Evolutionary conservation across 176 grass and related monocot species (phyloP).

Genomic region (Triticum timopheevii): DNA sequence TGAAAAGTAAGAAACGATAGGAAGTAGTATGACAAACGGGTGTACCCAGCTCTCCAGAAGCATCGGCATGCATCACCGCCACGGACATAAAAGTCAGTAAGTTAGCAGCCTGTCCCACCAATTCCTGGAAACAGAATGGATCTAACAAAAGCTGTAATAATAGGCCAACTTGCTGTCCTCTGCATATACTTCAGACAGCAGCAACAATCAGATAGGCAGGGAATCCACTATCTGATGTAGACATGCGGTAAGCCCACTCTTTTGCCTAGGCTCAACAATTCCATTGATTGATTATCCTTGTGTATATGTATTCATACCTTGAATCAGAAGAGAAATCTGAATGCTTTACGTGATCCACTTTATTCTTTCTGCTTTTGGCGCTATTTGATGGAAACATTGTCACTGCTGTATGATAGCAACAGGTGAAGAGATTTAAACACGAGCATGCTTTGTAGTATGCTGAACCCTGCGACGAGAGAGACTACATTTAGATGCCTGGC

Average conservation of each 20-base stretch:
- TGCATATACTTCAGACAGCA: slow-evolving; percentile 30
- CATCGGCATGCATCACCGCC: background rate
- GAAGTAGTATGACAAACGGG: background rate
- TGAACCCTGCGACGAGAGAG: background rate
- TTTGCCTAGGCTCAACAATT: background rate
- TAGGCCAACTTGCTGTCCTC: background rate
- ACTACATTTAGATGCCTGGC: slow-evolving; percentile 4
- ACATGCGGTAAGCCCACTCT: slow-evolving; percentile 9
- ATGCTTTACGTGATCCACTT: slow-evolving; percentile 28
- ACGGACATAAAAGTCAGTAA: background rate
- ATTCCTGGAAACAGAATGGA: background rate
- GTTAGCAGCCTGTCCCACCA: slow-evolving; percentile 1
- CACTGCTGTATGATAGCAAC: slow-evolving; percentile 18
- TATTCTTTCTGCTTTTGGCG: slow-evolving; percentile 14
- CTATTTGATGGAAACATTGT: slow-evolving; percentile 26
- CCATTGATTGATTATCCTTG: slow-evolving; percentile 8
- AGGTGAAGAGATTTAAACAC: slow-evolving; percentile 18
- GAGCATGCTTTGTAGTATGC: background rate
- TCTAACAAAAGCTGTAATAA: slow-evolving; percentile 9
- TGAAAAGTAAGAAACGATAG: background rate
- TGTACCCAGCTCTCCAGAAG: background rate
- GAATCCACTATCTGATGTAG: slow-evolving; percentile 31
- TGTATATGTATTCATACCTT: background rate
- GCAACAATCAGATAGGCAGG: slow-evolving; percentile 19
- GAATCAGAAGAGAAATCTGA: slow-evolving; percentile 10